These are phyloP conservation scores for Musa itinerans DNA, from an alignment of 176 grass and related monocot species.

Conservation along the genomic window DNA sequence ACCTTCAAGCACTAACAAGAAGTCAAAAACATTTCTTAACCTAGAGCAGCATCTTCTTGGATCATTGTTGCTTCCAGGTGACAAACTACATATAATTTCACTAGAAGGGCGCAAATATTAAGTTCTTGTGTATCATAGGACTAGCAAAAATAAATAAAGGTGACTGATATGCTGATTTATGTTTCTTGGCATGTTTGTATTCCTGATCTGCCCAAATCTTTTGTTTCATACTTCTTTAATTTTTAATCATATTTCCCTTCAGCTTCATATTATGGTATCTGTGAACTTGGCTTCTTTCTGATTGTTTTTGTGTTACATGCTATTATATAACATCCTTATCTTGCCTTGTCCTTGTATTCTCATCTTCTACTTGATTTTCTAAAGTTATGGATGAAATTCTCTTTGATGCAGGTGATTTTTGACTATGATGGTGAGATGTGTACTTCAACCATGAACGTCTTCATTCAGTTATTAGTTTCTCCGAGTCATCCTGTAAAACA, in stretches of 20 bases:
- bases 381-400: neutral
- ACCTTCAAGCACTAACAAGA: no score
- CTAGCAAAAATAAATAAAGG: no score
- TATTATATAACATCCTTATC: neutral
- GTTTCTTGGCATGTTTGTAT: no score
- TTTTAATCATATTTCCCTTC: neutral
- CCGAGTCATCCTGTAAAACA: neutral
- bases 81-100: no score
- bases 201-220: no score
- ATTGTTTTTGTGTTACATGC: neutral
- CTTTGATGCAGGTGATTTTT: conserved; percentile 77
- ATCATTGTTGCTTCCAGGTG: no score
- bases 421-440: conserved; percentile 86
- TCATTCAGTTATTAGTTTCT: conserved; percentile 18
- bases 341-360: neutral
- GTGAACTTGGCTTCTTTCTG: neutral
- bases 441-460: neutral
- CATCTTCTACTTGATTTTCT: neutral
- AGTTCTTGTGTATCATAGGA: no score
- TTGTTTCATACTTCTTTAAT: no score
- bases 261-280: neutral
- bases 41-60: no score
- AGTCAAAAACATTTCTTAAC: no score
- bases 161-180: no score
- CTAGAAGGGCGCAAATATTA: no score